A percentile compares a stretch with the other conserved stretches of the same genome.
phyloP scores from a whole-genome alignment of 306 rosid species.

The Prunus mira region DNA sequence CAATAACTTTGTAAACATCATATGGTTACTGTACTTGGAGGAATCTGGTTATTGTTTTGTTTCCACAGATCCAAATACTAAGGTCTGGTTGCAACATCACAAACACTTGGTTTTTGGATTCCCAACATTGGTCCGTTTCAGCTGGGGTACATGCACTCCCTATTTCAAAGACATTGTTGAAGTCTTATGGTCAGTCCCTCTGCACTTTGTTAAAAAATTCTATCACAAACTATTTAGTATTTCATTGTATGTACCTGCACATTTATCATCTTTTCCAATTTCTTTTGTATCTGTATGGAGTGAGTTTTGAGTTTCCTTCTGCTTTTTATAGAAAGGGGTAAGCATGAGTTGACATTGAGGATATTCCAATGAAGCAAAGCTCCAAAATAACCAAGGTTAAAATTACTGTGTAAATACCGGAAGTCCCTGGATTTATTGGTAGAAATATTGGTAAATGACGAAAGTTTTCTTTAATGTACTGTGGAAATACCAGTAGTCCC shows the following conservation, averaged over 20 bases:
- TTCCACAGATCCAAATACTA: constrained; percentile 71
- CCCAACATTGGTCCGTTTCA: constrained; percentile 89
- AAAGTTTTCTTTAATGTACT: background rate
- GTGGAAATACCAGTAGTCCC: too few species aligned
- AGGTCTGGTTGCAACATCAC: constrained; percentile 79
- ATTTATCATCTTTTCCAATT: background rate
- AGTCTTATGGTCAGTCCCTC: constrained; percentile 68
- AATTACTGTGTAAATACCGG: background rate
- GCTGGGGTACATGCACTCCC: constrained; percentile 94
- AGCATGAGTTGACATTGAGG: background rate
- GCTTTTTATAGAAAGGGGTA: too few species aligned
- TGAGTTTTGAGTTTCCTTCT: background rate
- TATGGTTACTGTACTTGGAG: constrained; percentile 7
- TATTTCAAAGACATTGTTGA: constrained; percentile 64
- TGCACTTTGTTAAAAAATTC: constrained; percentile 17
- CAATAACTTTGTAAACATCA: background rate
- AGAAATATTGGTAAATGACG: background rate
- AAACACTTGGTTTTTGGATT: constrained; percentile 81
- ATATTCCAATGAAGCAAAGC: background rate
- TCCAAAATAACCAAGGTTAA: background rate
- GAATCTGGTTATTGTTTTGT: constrained; percentile 29
- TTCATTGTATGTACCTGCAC: background rate
- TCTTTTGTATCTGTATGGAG: background rate
- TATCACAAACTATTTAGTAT: background rate
- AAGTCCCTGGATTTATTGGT: background rate